phyloP scores from a whole-genome alignment of 495 filamentous ascomycete species.

The Tuber borchii region DNA sequence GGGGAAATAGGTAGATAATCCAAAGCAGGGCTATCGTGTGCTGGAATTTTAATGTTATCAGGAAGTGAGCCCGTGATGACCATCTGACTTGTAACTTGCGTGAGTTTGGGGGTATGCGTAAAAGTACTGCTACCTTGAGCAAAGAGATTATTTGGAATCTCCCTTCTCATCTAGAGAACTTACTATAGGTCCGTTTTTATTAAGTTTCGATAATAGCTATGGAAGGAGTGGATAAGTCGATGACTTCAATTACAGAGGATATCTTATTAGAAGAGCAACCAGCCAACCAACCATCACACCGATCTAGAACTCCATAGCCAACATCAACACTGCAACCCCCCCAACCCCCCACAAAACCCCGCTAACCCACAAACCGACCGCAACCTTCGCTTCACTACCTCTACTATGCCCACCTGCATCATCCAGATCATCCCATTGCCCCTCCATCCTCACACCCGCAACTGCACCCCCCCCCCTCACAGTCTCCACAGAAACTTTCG shows the following conservation, averaged over 20 bases:
- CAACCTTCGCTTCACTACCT: neutral
- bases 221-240: neutral
- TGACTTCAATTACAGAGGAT: neutral
- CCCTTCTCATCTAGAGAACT: neutral
- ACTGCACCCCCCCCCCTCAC: neutral
- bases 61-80: neutral
- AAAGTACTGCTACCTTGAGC: no score
- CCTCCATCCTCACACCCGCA: neutral
- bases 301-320: neutral
- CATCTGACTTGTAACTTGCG: neutral
- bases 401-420: neutral
- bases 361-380: neutral
- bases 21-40: neutral
- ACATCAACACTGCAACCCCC: no score
- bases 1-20: no score
- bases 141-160: neutral
- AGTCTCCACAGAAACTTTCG: neutral
- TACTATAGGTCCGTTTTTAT: neutral
- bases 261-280: neutral
- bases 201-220: neutral
- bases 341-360: neutral
- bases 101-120: no score
- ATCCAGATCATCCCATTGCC: neutral
- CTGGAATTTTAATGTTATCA: neutral
- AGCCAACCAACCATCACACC: neutral